These are phyloP conservation scores for Hypoxylon rubiginosum DNA, from an alignment of 2,329 filamentous ascomycete genomes.

Conservation along the genomic window DNA sequence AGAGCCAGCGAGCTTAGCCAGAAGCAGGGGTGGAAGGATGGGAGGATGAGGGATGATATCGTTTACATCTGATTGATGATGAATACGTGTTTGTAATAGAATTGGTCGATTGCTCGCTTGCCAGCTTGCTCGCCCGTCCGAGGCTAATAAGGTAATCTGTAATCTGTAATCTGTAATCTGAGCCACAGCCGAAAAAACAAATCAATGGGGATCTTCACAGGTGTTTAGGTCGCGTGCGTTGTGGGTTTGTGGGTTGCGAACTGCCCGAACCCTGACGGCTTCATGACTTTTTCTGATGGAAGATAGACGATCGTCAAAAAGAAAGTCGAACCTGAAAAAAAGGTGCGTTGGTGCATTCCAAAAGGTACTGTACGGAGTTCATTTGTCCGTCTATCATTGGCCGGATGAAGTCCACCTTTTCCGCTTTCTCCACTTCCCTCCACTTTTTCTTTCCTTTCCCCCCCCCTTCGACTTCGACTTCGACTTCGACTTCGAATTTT, in stretches of 20 bases:
- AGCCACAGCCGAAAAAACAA: conserved; percentile 21
- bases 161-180: conserved; percentile 2
- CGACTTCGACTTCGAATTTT: conserved; percentile 21
- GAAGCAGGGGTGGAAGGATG: background rate
- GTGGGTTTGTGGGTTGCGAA: conserved; percentile 23
- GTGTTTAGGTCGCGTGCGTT: conserved; percentile 4
- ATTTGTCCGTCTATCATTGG: conserved; percentile 21
- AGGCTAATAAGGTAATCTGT: conserved; percentile 9
- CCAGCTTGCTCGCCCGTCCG: background rate
- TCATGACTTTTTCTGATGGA: conserved; percentile 12
- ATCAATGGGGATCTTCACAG: conserved; percentile 25
- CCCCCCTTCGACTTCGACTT: conserved; percentile 13
- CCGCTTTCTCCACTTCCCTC: conserved; percentile 40
- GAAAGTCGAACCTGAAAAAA: conserved; percentile 26
- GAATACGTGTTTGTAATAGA: conserved; percentile 37
- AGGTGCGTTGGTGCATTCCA: conserved; percentile 1
- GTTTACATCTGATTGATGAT: conserved; percentile 11
- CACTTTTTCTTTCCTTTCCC: conserved; percentile 30
- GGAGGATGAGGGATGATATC: conserved; percentile 3
- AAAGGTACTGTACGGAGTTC: conserved; percentile 17
- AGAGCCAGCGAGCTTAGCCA: background rate
- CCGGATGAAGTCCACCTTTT: conserved; percentile 38
- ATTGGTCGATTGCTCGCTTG: conserved; percentile 6
- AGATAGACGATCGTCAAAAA: conserved; percentile 29
- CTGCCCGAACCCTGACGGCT: conserved; percentile 6